These are phyloP conservation scores for Ustilago sp. DNA, from an alignment of 1,284 basidiomycete species.

Conservation along the genomic window DNA sequence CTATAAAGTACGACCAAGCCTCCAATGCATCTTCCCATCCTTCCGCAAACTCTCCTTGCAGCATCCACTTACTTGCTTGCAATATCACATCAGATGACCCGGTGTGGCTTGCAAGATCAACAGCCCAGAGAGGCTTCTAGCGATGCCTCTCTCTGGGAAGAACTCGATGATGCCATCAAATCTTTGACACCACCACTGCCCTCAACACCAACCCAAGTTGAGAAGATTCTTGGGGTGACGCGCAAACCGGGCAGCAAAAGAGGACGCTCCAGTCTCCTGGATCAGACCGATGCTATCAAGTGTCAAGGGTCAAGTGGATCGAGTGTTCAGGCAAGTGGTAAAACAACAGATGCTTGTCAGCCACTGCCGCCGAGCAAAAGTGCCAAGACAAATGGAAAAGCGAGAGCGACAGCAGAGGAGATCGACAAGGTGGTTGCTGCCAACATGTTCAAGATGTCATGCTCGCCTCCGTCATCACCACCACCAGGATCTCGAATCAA, in stretches of 20 bases:
- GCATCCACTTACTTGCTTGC: no score
- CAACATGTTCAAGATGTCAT: slow-evolving; percentile 21
- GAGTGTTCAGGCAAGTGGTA: neutral
- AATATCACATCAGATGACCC: no score
- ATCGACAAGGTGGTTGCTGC: slow-evolving; percentile 1
- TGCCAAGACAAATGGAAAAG: slow-evolving; percentile 5
- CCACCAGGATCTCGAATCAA: slow-evolving; percentile 20
- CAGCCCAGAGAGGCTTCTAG: no score
- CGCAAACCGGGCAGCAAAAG: neutral
- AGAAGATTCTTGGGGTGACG: neutral
- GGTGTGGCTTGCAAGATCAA: no score
- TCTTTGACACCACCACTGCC: slow-evolving; percentile 14
- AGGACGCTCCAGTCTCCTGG: slow-evolving; percentile 26
- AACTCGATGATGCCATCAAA: no score
- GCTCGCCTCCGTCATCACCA: slow-evolving; percentile 18
- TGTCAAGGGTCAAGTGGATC: slow-evolving; percentile 18
- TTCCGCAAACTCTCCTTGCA: no score
- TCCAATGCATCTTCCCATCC: no score
- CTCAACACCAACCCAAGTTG: neutral
- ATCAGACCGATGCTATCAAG: slow-evolving; percentile 37
- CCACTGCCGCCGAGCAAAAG: slow-evolving; percentile 3
- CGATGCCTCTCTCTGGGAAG: no score
- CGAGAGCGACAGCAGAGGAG: neutral
- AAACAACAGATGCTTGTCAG: neutral
- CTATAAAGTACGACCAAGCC: no score